Evolutionary conservation across 2,329 filamentous ascomycete species (phyloP).

Genomic region (Trichoderma pleuroti): DNA sequence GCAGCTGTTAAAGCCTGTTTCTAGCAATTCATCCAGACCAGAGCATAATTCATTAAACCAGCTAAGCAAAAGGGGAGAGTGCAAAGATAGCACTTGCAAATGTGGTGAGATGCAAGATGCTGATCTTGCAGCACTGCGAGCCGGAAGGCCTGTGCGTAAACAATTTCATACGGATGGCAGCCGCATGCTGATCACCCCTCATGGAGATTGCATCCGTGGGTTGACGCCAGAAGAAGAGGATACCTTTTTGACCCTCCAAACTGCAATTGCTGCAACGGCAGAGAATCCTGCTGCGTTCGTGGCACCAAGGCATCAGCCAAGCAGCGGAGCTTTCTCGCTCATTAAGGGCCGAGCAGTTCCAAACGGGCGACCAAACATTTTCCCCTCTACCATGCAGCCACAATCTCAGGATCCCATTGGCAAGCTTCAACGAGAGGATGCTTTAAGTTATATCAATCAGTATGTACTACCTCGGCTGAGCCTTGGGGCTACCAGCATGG

Average conservation of each 20-base stretch:
- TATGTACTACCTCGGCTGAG: slow-evolving; percentile 61
- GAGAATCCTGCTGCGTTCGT: slow-evolving; percentile 54
- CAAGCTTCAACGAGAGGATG: slow-evolving; percentile 65
- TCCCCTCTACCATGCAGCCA: slow-evolving; percentile 47
- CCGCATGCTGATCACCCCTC: slow-evolving; percentile 69
- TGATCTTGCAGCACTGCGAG: slow-evolving; percentile 53
- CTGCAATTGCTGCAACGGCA: slow-evolving; percentile 48
- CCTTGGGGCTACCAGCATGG: slow-evolving; percentile 47
- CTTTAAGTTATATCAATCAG: slow-evolving; percentile 66
- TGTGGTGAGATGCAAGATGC: slow-evolving; percentile 42
- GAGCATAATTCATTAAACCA: slow-evolving; percentile 26
- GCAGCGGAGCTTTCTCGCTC: slow-evolving; percentile 55
- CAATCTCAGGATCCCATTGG: slow-evolving; percentile 56
- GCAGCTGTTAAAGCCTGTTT: slow-evolving; percentile 37
- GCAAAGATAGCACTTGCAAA: slow-evolving; percentile 38
- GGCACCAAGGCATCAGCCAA: slow-evolving; percentile 52
- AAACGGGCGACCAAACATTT: slow-evolving; percentile 60
- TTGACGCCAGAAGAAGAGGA: slow-evolving; percentile 66
- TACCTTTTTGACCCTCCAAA: slow-evolving; percentile 66
- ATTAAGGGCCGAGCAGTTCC: slow-evolving; percentile 63
- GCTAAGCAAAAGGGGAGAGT: slow-evolving; percentile 30
- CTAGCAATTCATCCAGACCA: slow-evolving; percentile 29
- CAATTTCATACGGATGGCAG: slow-evolving; percentile 56
- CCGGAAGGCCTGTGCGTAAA: slow-evolving; percentile 58
- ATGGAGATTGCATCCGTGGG: slow-evolving; percentile 72